Conservation (phyloP, 441 rosid species). For the Mallotus japonicus region DNA sequence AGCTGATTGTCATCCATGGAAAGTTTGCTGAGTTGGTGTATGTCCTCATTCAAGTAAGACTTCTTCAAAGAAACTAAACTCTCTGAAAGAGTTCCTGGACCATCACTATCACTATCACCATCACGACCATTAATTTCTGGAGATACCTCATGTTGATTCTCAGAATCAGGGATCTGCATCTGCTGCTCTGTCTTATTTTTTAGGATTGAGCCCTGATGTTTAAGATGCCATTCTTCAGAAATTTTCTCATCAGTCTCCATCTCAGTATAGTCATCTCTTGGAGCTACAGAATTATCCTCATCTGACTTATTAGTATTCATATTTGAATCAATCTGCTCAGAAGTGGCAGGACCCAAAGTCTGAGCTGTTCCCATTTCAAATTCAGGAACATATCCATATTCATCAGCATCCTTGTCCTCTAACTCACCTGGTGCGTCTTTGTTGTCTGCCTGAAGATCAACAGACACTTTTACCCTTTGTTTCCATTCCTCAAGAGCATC, state of each 20-base stretch:
- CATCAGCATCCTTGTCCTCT: conserved; percentile 73
- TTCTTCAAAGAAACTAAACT: conserved; percentile 60
- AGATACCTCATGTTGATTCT: conserved; percentile 33
- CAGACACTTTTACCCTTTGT: conserved; percentile 76
- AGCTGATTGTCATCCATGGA: conserved; percentile 44
- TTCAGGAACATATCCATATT: conserved; percentile 77
- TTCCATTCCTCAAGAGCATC: conserved; percentile 91
- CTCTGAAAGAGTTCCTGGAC: conserved; percentile 38
- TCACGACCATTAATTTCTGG: conserved; percentile 31
- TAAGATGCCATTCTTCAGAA: conserved; percentile 42
- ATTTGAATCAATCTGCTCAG: conserved; percentile 74
- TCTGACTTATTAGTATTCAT: conserved; percentile 46
- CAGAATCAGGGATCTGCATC: conserved; percentile 38
- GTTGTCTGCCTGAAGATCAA: conserved; percentile 57
- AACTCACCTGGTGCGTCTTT: conserved; percentile 49
- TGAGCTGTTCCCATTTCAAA: conserved; percentile 78
- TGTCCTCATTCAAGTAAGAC: conserved; percentile 44
- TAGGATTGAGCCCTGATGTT: conserved; percentile 34
- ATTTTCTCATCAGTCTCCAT: conserved; percentile 63
- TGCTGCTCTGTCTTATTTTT: conserved; percentile 46
- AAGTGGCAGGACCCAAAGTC: conserved; percentile 84
- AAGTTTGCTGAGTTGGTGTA: conserved; percentile 43
- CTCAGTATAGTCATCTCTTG: conserved; percentile 43
- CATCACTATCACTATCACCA: conserved; percentile 39
- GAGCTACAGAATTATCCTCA: conserved; percentile 44